Percentiles rank a stretch among this genome's conserved stretches.
Conservation (phyloP, 1,284 basidiomycete genomes). For the Kalmanozyma brasiliensis region DNA sequence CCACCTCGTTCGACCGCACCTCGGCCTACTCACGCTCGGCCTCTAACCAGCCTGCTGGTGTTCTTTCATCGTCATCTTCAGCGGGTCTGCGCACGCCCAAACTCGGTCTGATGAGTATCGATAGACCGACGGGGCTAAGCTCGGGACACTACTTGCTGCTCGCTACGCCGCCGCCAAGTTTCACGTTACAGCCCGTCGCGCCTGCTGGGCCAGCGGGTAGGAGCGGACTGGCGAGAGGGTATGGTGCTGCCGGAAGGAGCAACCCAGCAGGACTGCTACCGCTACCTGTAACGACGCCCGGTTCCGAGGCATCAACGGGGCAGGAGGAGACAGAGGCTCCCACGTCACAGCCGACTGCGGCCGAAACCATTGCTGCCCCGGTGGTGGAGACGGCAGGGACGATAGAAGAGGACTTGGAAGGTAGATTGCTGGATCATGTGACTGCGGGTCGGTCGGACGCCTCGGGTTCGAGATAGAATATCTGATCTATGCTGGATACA, state of each 20-base stretch:
- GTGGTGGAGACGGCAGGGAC: constrained; percentile 12
- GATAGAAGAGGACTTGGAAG: constrained; percentile 2
- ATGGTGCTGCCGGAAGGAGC: constrained; percentile 14
- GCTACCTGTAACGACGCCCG: constrained; percentile 15
- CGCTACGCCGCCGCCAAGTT: constrained; percentile 30
- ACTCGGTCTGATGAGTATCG: constrained; percentile 36
- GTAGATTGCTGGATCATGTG: constrained; percentile 12
- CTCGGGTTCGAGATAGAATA: background rate
- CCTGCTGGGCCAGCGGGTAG: background rate
- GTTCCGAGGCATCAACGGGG: background rate
- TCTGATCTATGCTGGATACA: no score
- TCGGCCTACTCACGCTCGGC: constrained; percentile 26
- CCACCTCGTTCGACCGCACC: constrained; percentile 30
- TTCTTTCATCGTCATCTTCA: constrained; percentile 10
- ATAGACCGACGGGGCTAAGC: constrained; percentile 35
- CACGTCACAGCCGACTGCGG: constrained; percentile 18
- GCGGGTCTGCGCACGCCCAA: constrained; percentile 29
- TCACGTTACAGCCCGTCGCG: constrained; percentile 17
- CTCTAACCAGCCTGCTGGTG: constrained; percentile 9
- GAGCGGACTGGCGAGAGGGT: constrained; percentile 6
- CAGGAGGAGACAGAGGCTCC: background rate
- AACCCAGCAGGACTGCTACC: constrained; percentile 13
- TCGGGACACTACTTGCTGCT: constrained; percentile 45
- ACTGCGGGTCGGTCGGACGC: background rate
- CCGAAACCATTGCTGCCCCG: constrained; percentile 25